Conservation (phyloP, 73 alveolate genomes). For the Symbiodinium pilosum region DNA sequence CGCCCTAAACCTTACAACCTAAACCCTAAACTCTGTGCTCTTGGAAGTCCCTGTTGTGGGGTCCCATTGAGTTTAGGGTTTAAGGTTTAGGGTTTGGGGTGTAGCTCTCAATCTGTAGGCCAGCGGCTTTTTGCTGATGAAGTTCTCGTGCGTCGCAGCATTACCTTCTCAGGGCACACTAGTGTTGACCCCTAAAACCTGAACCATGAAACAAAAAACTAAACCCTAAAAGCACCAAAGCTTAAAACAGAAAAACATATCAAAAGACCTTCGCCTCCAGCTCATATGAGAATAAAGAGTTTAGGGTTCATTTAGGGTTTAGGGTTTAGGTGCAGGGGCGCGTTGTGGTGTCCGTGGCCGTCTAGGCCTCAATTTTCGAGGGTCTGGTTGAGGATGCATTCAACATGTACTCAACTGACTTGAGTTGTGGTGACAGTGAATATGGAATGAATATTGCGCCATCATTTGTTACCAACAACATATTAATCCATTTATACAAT, state of each 20-base stretch:
- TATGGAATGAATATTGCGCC: too few relatives aligned
- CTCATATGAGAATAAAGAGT: not conserved
- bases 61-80: not conserved
- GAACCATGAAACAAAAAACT: not conserved
- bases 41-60: too few relatives aligned
- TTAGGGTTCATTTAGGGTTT: not conserved
- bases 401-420: too few relatives aligned
- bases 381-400: too few relatives aligned
- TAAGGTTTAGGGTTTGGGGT: not conserved
- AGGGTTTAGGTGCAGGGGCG: too few relatives aligned
- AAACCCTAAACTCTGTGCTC: not conserved
- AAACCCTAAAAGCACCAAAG: not conserved
- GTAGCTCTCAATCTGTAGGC: not conserved
- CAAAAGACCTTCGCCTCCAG: too few relatives aligned
- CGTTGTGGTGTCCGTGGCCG: too few relatives aligned
- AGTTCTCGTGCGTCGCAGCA: constrained; percentile 21
- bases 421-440: too few relatives aligned
- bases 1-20: not conserved
- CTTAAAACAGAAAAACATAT: too few relatives aligned
- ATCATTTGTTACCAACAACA: too few relatives aligned
- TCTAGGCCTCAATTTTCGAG: too few relatives aligned
- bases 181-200: not conserved
- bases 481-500: too few relatives aligned
- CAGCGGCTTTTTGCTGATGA: constrained; percentile 3
- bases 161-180: not conserved